phyloP scores from a whole-genome alignment of 2,329 filamentous ascomycete species.

The Arthrobotrys sphaeroides region DNA sequence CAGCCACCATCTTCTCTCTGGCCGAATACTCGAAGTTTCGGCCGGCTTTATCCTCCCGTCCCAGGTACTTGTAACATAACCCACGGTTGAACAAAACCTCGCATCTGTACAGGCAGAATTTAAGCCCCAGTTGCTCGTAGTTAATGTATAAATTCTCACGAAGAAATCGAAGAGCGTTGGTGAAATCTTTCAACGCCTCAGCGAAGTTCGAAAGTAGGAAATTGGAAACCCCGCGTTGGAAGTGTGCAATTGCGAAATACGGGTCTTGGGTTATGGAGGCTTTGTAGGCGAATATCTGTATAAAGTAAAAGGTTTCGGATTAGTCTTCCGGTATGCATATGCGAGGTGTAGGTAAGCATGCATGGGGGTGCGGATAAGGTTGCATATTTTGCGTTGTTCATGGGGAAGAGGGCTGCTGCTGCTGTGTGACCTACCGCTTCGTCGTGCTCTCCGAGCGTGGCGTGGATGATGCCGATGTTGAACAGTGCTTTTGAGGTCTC shows the following conservation, averaged over 20 bases:
- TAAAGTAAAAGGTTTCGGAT: neutral
- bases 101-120: conserved; percentile 96
- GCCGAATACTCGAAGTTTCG: conserved; percentile 89
- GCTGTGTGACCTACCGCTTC: conserved; percentile 76
- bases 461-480: conserved; percentile 97
- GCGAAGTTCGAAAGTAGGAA: conserved; percentile 97
- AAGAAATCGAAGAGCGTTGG: conserved; percentile 92
- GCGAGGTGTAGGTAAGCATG: neutral
- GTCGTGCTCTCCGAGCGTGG: conserved; percentile 95
- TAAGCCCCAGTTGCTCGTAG: conserved; percentile 92
- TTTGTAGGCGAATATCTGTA: conserved; percentile 64
- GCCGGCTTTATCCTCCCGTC: conserved; percentile 88
- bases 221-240: conserved; percentile 97
- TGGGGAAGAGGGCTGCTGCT: neutral
- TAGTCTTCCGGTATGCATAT: neutral
- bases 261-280: conserved; percentile 90
- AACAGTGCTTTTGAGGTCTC: conserved; percentile 99
- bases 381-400: conserved; percentile 26
- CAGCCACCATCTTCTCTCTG: conserved; percentile 93
- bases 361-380: neutral
- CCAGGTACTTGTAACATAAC: conserved; percentile 94
- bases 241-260: conserved; percentile 96
- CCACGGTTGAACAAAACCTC: conserved; percentile 98
- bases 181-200: conserved; percentile 96
- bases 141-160: conserved; percentile 97